Percentiles rank a stretch among this genome's conserved stretches.
phyloP scores from a whole-genome alignment of 257 asterid species.

The Nicotiana tabacum region DNA sequence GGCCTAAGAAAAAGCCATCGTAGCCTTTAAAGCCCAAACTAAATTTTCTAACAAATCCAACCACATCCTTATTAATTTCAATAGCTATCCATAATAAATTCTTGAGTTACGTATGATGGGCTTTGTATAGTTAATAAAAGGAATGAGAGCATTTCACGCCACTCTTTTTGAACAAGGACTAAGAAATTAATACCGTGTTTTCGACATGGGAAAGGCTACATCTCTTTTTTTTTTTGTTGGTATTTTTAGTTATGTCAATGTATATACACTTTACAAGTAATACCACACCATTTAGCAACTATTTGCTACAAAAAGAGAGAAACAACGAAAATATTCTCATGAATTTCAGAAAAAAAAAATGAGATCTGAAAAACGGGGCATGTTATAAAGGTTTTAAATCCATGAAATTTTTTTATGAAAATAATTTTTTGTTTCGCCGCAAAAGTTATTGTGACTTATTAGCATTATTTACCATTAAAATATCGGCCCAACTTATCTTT shows the following conservation, averaged over 20 bases:
- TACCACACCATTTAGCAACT: too few species aligned
- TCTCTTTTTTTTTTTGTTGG: neutral
- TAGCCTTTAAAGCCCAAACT: slow-evolving; percentile 45
- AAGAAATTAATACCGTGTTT: too few species aligned
- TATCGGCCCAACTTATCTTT: slow-evolving; percentile 17
- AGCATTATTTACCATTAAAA: slow-evolving; percentile 7
- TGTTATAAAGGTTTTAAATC: neutral
- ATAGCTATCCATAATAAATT: slow-evolving; percentile 21
- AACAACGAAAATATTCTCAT: neutral
- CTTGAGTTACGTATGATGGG: slow-evolving; percentile 28
- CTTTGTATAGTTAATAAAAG: neutral
- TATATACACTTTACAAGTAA: neutral
- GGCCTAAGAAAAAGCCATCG: slow-evolving; percentile 25
- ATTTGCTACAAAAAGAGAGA: neutral
- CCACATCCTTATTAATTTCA: slow-evolving; percentile 38
- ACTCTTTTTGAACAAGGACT: neutral
- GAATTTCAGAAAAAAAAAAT: neutral
- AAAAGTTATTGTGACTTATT: slow-evolving; percentile 12
- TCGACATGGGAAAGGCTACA: too few species aligned
- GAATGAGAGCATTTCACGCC: neutral
- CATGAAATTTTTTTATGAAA: neutral
- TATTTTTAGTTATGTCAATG: neutral
- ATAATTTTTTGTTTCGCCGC: slow-evolving; percentile 5
- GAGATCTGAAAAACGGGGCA: neutral
- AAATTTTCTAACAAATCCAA: slow-evolving; percentile 58